Conservation (phyloP, 768 basidiomycete species). For the Holtermannia corniformis region DNA sequence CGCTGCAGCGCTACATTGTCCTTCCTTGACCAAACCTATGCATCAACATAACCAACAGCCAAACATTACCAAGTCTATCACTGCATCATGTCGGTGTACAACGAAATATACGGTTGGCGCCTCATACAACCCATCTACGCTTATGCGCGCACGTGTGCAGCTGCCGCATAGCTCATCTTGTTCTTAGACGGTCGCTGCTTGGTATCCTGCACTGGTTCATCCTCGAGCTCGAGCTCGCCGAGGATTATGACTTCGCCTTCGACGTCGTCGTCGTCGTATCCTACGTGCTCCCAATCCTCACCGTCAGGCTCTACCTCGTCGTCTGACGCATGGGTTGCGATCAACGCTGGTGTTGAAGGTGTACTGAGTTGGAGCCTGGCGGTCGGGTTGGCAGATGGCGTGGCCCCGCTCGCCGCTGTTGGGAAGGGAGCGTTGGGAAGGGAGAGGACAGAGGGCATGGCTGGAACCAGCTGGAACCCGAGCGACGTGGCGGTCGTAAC, state of each 20-base stretch:
- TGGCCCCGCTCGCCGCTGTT: background rate
- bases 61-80: no score
- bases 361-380: constrained; percentile 10
- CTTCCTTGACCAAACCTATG: no score
- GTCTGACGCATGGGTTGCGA: constrained; percentile 5
- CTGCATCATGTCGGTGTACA: no score
- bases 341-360: constrained; percentile 12
- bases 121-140: no score
- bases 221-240: constrained; percentile 28
- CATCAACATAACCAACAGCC: no score
- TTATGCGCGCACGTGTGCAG: no score
- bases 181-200: no score
- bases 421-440: constrained; percentile 14
- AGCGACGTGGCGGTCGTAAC: constrained; percentile 30
- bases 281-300: constrained; percentile 19
- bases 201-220: no score
- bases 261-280: constrained; percentile 8
- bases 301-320: constrained; percentile 8
- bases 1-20: constrained; percentile 81
- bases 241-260: constrained; percentile 28
- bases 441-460: constrained; percentile 25
- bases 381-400: background rate
- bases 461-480: constrained; percentile 30
- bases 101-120: no score
- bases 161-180: no score